A percentile compares a stretch with the other conserved stretches of the same genome.
Conservation (phyloP, 116 monocot species). For the Posidonia oceanica region DNA sequence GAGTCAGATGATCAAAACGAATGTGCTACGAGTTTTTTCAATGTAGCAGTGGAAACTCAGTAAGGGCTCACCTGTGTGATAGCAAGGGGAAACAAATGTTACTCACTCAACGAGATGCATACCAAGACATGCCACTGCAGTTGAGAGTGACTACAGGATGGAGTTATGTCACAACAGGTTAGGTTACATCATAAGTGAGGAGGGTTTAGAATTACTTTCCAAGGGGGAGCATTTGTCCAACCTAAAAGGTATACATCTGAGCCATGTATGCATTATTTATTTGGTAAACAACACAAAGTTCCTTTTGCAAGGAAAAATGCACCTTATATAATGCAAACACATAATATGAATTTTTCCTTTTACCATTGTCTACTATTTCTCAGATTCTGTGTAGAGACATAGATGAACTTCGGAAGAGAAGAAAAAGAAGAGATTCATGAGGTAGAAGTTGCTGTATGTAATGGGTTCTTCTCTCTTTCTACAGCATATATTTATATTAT, state of each 20-base stretch:
- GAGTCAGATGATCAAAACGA: constrained; percentile 12
- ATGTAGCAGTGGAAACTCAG: constrained; percentile 10
- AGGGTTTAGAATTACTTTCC: constrained; percentile 4
- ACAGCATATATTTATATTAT: too few relatives aligned
- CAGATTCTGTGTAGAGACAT: too few relatives aligned
- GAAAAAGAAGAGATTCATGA: too few relatives aligned
- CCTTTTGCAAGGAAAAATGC: constrained; percentile 10
- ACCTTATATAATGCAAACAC: too few relatives aligned
- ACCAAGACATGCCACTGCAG: neutral
- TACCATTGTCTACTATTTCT: too few relatives aligned
- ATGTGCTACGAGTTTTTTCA: constrained; percentile 1
- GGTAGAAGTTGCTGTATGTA: too few relatives aligned
- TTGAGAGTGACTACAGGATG: neutral
- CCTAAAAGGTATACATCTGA: constrained; percentile 9
- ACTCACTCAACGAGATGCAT: constrained; percentile 2
- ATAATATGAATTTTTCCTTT: too few relatives aligned
- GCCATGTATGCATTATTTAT: constrained; percentile 6
- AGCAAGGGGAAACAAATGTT: constrained; percentile 2
- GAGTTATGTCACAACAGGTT: constrained; percentile 7
- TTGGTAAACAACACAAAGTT: constrained; percentile 7
- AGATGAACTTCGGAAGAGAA: too few relatives aligned
- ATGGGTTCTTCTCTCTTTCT: too few relatives aligned
- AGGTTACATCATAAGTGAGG: constrained; percentile 1
- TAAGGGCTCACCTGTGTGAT: constrained; percentile 8
- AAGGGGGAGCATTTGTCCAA: constrained; percentile 3